Base-by-base conservation (phyloP, 768 basidiomycete species). In the Phylloporus sp. region DNA sequence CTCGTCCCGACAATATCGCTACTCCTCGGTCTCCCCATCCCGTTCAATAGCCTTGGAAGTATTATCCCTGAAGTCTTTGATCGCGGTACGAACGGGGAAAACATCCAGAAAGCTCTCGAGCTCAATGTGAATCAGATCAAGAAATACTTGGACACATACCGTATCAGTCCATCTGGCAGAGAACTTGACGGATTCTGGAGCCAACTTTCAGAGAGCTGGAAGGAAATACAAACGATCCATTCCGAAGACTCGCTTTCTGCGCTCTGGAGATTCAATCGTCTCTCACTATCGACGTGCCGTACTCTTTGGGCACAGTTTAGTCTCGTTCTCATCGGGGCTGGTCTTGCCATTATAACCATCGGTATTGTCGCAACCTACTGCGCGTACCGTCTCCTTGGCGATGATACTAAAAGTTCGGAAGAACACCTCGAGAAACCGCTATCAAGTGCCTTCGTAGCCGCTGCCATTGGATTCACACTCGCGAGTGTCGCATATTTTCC, bases 241-340 rank as follows among this genome's bases (percentile, higher is more conserved):
- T 23, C 51, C 7, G 49, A 54, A 5, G 52, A 55, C 15, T 50
- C 54, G 15, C 40, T 69, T 31, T 5, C 35, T 20, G 47, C 55
- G 0, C 34, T 63, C 15, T 58, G 55, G 56, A 58, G 50, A 13
- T 69, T 70, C 34, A 65, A 64, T 34, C 67, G 71, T 23, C 62
- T 76, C 31, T 61, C 78, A 15, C 59, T 75, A 11, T 71, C 76
- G 1, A 79, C 78, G 2, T 95, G 95, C 62, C 86, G 95, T 7
- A 69, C 79, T 12, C 82, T 97, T 49, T 99, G 97, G 97, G 95
- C 97, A 1, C 91, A 91, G 61, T 98, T 99, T 75, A 90, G 93
- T 57, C 74, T 86, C 4, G 60, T 80, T 2, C 73, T 90, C 13
- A 97, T 98, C 78, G 68, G 73, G 5, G 72, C 86, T 24, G 97